These are phyloP conservation scores for Monoraphidium neglectum DNA, from an alignment of 139 green algal species.

Conservation along the genomic window DNA sequence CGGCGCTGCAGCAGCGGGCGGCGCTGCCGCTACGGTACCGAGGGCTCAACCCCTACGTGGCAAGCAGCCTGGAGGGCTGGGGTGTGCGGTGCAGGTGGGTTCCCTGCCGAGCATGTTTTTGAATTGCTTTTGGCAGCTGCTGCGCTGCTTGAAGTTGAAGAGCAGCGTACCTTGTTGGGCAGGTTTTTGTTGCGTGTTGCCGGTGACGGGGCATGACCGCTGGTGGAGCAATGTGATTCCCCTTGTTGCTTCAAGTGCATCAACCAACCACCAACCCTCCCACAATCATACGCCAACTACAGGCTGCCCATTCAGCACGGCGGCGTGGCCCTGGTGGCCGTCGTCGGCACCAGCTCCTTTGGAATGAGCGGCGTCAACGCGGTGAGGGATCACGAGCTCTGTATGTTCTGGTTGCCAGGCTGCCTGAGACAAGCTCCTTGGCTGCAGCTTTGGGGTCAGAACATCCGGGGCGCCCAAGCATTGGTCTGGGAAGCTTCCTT, in stretches of 20 bases:
- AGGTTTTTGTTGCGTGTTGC: not conserved
- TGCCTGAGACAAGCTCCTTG: too few species aligned
- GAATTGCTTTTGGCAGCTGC: too few species aligned
- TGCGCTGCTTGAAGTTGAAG: too few species aligned
- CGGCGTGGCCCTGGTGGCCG: not conserved
- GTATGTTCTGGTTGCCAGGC: too few species aligned
- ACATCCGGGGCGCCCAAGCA: too few species aligned
- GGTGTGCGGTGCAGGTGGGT: conserved; percentile 15
- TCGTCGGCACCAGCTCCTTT: conserved; percentile 79
- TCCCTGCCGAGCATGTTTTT: not conserved
- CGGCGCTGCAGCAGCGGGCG: conserved; percentile 39
- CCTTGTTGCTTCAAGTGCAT: too few species aligned
- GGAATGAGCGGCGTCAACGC: conserved; percentile 90
- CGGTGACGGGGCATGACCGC: too few species aligned
- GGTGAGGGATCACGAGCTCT: too few species aligned
- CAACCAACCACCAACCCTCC: conserved; percentile 23
- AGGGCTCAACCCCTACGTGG: conserved; percentile 76
- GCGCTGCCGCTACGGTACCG: conserved; percentile 63
- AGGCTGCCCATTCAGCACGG: conserved; percentile 56
- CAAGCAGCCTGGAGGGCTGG: conserved; percentile 25
- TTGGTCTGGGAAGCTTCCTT: too few species aligned
- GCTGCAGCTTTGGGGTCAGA: too few species aligned
- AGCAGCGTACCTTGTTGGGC: too few species aligned
- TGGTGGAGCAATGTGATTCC: too few species aligned
- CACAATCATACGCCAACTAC: not conserved